Percentiles rank a stretch among this genome's conserved stretches.
These are phyloP conservation scores for Colletotrichum magnum DNA, from an alignment of 2,329 filamentous ascomycete genomes.

Conservation along the genomic window DNA sequence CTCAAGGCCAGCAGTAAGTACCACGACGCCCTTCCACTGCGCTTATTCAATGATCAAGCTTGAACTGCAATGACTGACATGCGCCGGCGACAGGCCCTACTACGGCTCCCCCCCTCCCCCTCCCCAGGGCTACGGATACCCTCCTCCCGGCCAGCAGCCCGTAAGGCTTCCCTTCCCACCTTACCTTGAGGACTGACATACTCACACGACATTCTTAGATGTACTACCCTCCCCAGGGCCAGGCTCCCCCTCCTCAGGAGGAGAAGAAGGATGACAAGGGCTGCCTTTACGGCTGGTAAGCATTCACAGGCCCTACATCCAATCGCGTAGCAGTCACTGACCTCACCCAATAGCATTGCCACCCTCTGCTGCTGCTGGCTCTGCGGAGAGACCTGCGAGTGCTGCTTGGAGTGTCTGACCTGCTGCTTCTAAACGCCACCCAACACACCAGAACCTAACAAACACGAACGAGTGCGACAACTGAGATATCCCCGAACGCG, in stretches of 20 bases:
- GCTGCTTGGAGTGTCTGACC: slow-evolving; percentile 57
- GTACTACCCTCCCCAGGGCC: slow-evolving; percentile 48
- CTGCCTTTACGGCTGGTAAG: slow-evolving; percentile 57
- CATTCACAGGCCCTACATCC: not conserved
- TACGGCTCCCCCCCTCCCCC: slow-evolving; percentile 41
- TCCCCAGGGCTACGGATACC: slow-evolving; percentile 43
- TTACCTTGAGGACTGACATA: not conserved
- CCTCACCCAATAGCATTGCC: slow-evolving; percentile 49
- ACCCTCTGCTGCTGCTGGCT: slow-evolving; percentile 61
- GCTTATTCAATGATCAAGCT: not conserved
- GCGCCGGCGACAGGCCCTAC: slow-evolving; percentile 34
- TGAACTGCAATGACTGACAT: slow-evolving; percentile 18
- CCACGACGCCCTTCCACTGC: not conserved
- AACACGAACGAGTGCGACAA: slow-evolving; percentile 18
- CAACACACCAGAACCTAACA: slow-evolving; percentile 4
- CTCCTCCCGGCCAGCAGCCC: slow-evolving; percentile 42
- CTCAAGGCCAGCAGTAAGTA: slow-evolving; percentile 35
- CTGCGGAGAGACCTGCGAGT: slow-evolving; percentile 60
- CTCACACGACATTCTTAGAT: slow-evolving; percentile 32
- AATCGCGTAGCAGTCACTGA: slow-evolving; percentile 11
- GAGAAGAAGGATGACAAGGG: slow-evolving; percentile 59
- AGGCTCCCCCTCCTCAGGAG: slow-evolving; percentile 50
- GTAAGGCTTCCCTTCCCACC: slow-evolving; percentile 17
- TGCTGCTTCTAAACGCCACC: slow-evolving; percentile 52
- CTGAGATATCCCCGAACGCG: slow-evolving; percentile 25